Base-by-base conservation (phyloP, 805 yeast genomes). In the Wickerhamomyces subpelliculosus region DNA sequence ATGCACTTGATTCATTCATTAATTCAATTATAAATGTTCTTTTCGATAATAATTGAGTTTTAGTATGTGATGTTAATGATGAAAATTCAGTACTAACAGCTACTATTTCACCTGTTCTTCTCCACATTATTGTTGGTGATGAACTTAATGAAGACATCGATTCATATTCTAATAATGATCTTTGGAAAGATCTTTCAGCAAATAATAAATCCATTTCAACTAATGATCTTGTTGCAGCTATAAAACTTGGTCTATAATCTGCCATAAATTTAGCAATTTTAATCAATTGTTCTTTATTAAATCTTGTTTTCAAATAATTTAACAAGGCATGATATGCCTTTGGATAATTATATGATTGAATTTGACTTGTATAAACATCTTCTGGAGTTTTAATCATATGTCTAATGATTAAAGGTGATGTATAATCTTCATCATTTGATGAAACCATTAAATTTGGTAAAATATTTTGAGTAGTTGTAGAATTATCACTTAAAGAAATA, bases 251-350 rank as follows among this genome's bases (percentile, higher is more conserved):
- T 38, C 90, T 64, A 52, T 80, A 81, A 18, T 61, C 64, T 3
- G 68, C 67, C 61, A 68, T 68, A 2, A 70, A 61, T 42, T 58
- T 58, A 8, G 70, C 69, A 41, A 68, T 62, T 41, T 79, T 74
- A 42, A 87, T 82, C 42, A 90, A 67, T 60, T 80, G 79, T 13
- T 72, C 72, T 47, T 78, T 77, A 35, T 78, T 73, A 58, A 90
- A 88, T 37, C 97, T 63, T 27, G 73, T 65, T 40, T 83, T 68
- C 40, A 90, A 65, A 55, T 88, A 89, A n/a, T 79, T 73, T 51
- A 86, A 73, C 30, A 90, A 68, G 33, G 80, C 78, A 60, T 87
- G 96, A 57, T 84, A 90, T 4, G 96, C 96, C n/a, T 85, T 82
- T 1, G 96, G 90, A 52, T 93, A 90, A n/a, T 89, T 75, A 54